Base-by-base conservation (phyloP, 495 filamentous ascomycete species). In the Xylaria curta region DNA sequence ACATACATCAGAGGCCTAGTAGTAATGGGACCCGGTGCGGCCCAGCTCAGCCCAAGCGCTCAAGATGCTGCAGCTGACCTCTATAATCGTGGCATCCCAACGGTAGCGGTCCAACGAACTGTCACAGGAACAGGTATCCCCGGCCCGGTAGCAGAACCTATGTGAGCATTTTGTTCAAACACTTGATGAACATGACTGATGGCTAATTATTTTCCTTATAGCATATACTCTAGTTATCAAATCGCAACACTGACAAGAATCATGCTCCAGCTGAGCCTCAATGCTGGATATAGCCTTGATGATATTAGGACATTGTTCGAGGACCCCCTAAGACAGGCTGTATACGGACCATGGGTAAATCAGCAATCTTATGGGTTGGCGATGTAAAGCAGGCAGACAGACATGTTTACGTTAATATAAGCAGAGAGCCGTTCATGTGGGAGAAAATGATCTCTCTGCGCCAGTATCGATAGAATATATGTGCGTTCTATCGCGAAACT, bases 201-300 rank as follows among this genome's bases (percentile, higher is more conserved):
- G 9, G 26, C 28, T 58, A 28, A 31, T 31, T 5, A 56, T 66
- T 24, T 64, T 9, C 6, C 59, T 59, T 13, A 56, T 62, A 68
- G 75, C 63, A 63, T 77, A 62, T 71, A 70, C 24, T 75, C 76
- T 42, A 76, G 79, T 51, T 79, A 80, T 63, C 69, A 77, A 21
- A 76, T 77, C 53, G 77, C 73, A 21, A 74, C 77, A 49, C 77
- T 81, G 71, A 71, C 78, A 28, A 66, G 80, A 12, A 74, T 81
- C 60, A 74, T 81, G 76, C 70, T 79, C 60, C 78, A 78, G 72
- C 74, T 82, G 33, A 78, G 77, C 36, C 64, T 82, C 21, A 79
- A 74, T 26, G 59, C 72, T 1, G 77, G 75, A 17, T 78, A 78
- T 58, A 63, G 28, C 19, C 36, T 80, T 17, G 68, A 78, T 42